Conservation (phyloP, 2,329 filamentous ascomycete genomes). For the Colletotrichum sublineola region DNA sequence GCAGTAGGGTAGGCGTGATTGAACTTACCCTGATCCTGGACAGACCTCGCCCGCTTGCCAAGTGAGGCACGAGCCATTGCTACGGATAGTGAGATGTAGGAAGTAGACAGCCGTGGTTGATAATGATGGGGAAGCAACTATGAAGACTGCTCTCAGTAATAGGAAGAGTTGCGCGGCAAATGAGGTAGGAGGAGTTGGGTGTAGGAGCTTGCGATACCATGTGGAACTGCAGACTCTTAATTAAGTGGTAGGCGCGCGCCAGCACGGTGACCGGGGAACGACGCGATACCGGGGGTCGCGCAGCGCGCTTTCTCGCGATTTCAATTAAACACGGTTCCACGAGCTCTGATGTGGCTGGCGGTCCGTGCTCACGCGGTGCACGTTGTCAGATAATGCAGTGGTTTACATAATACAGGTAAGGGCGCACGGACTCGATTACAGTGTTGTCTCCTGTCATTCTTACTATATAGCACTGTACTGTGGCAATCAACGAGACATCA, state of each 20-base stretch:
- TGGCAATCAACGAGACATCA: slow-evolving; percentile 30
- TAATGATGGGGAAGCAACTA: not conserved
- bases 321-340: slow-evolving; percentile 29
- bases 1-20: not conserved
- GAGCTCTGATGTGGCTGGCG: not conserved
- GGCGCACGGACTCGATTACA: not conserved
- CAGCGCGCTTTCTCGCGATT: slow-evolving; percentile 32
- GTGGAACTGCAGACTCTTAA: slow-evolving; percentile 41
- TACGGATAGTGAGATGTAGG: not conserved
- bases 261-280: slow-evolving; percentile 39
- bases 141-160: not conserved
- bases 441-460: not conserved
- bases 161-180: slow-evolving; percentile 5
- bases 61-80: slow-evolving; percentile 45
- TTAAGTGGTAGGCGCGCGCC: slow-evolving; percentile 37
- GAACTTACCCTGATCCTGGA: slow-evolving; percentile 44
- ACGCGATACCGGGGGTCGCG: slow-evolving; percentile 31
- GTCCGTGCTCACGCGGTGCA: slow-evolving; percentile 26
- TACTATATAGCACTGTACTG: too few relatives aligned
- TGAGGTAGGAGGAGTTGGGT: slow-evolving; percentile 20
- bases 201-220: slow-evolving; percentile 5
- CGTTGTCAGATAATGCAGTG: not conserved
- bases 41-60: slow-evolving; percentile 46
- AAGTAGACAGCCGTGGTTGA: slow-evolving; percentile 27
- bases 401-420: slow-evolving; percentile 15